Evolutionary conservation across 2,329 filamentous ascomycete species (phyloP), one percentile per base, ranked within the genome.

Genomic region (Fusarium camptoceras): DNA sequence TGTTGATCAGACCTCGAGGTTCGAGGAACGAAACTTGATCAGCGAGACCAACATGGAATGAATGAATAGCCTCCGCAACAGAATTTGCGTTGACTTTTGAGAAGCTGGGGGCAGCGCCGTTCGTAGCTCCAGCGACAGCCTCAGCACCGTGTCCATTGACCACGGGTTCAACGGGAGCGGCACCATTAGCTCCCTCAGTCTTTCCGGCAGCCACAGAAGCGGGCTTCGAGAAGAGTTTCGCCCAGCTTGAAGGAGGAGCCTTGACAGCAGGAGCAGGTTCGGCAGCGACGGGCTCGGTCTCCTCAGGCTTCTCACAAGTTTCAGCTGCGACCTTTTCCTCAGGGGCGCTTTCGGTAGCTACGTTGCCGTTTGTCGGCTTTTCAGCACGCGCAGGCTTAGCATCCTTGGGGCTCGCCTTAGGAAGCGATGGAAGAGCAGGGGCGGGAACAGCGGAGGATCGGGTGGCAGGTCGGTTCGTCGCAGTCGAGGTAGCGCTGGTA

Each of bases 1-100:
- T 97, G 81, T 99, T 99, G 73, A 97, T 92, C 76, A 99, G 87
- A 50, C 96, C 96, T 72, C 95, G 89, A 53, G 96, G 96, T 81
- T 98, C 94, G 53, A 99, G 86, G 76, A 98, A 98, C 20, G 92
- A 85, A 71, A 95, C 84, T 75, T 91, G 93, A 31, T 87, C 83
- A 39, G 86, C 85, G 39, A 85, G 84, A 60, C 88, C 86, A 25
- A 94, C 89, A 55, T 87, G 88, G 78, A 94, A 96, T 28, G 88
- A 87, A 51, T 87, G 87, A 55, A 99, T 85, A 37, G 93, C 92
- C 73, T 98, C 93, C 6, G 89, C 91, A 54, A 97, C 83, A 20
- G 92, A 91, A 78, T 77, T 89, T 25, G 80, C 77, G 58, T 83
- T 85, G 22, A 82, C 75, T 72, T 84, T 84, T 10, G 81, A 71